These are phyloP conservation scores for Diaporthe eres DNA, from an alignment of 2,329 filamentous ascomycete genomes.

Conservation along the genomic window DNA sequence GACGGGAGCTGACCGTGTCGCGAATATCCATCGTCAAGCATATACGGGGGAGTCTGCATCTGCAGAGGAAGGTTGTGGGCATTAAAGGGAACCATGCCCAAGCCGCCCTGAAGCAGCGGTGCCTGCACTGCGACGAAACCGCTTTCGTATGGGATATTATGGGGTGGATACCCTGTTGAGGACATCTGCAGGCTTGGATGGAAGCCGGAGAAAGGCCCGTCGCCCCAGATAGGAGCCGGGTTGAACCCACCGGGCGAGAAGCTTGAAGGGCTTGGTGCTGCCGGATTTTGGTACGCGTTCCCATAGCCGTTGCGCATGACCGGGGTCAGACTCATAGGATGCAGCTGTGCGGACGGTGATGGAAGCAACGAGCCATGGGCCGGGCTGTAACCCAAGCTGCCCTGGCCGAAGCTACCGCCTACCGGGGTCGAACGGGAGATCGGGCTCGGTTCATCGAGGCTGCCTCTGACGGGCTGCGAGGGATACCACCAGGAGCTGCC, in stretches of 20 bases:
- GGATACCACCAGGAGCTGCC: constrained; percentile 46
- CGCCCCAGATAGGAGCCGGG: constrained; percentile 54
- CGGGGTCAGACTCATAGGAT: constrained; percentile 30
- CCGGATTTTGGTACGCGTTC: constrained; percentile 48
- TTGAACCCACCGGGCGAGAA: constrained; percentile 58
- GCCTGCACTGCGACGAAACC: constrained; percentile 51
- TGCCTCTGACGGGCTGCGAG: constrained; percentile 31
- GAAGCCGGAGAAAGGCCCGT: constrained; percentile 50
- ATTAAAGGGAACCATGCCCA: constrained; percentile 42
- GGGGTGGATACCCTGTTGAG: constrained; percentile 51
- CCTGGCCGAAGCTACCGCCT: constrained; percentile 30
- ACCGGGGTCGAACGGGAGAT: constrained; percentile 26
- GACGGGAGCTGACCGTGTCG: constrained; percentile 45
- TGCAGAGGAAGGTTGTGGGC: constrained; percentile 47
- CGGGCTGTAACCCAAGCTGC: constrained; percentile 36
- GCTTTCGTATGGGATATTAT: constrained; percentile 52
- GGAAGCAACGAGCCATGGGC: constrained; percentile 37
- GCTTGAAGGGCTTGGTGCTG: constrained; percentile 54
- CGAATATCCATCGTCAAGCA: constrained; percentile 48
- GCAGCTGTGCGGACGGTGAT: constrained; percentile 45
- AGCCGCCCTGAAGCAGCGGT: constrained; percentile 45
- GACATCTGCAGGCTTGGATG: constrained; percentile 44
- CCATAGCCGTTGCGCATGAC: constrained; percentile 35
- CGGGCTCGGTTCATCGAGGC: constrained; percentile 30
- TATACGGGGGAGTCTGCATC: constrained; percentile 46